These are phyloP conservation scores for Trametes villosa DNA, from an alignment of 768 basidiomycete genomes.

Conservation along the genomic window DNA sequence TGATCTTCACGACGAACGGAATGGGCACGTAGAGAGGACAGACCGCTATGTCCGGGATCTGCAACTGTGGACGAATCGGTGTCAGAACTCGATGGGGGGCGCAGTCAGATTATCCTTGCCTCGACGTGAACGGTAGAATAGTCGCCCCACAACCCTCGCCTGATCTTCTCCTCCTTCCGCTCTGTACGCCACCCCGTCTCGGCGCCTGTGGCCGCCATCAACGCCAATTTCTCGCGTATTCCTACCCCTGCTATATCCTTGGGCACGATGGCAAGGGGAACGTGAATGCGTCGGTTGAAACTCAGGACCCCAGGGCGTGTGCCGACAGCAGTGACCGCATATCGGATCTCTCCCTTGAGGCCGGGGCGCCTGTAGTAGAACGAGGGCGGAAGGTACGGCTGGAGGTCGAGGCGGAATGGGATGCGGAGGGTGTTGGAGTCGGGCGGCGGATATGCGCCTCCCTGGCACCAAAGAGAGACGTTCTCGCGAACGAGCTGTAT, in stretches of 20 bases:
- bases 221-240: neutral
- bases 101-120: neutral
- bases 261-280: conserved; percentile 7
- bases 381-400: conserved; percentile 11
- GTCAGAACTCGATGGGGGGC: too few species aligned
- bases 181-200: neutral
- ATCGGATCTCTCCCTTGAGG: neutral
- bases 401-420: conserved; percentile 20
- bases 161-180: conserved; percentile 5
- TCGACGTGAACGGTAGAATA: conserved; percentile 17
- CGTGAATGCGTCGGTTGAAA: conserved; percentile 7
- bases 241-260: conserved; percentile 3
- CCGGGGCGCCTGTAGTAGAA: neutral
- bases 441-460: conserved; percentile 10
- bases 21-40: conserved; percentile 26
- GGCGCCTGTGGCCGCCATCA: neutral
- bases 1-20: conserved; percentile 24
- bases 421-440: conserved; percentile 15
- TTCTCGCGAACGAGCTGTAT: conserved; percentile 4
- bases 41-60: conserved; percentile 4
- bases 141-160: conserved; percentile 26
- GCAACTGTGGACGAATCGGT: neutral
- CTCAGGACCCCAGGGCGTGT: conserved; percentile 17
- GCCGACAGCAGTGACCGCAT: conserved; percentile 18
- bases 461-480: conserved; percentile 7